Base-by-base conservation (phyloP, 495 filamentous ascomycete species). In the Xylaria acuta region DNA sequence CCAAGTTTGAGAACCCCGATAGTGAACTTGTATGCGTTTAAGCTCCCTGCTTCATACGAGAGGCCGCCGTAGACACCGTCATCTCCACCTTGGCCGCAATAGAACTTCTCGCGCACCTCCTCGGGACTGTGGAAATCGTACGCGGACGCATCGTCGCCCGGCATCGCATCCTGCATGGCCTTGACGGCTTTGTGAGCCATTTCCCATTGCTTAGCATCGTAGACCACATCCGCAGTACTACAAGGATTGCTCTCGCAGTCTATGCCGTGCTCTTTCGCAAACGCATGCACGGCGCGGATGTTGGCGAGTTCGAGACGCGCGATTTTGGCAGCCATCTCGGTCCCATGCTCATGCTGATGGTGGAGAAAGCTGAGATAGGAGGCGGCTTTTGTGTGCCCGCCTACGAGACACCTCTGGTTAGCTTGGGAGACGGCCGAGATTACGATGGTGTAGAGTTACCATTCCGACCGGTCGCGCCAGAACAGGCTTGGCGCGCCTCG, bases 1-100 rank as follows among this genome's bases (percentile, higher is more conserved):
- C 86, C 84, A 36, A 86, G 71, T 63, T 86, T 85, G 64, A 93
- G 74, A 14, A 94, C 77, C 6, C 90, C 89, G 30, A 88, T 79
- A 7, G 85, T 83, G 71, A 94, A 90, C 72, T 86, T 86, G 78
- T 93, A 93, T 6, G 89, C 86, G 74, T 86, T 89, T 49, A 94
- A 56, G 63, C 88, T 91, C 0, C 89, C 91, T 2, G 90, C 90
- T 25, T 82, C 79, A 74, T 92, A 92, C 27, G 80, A 77, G 18
- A 92, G 77, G 0, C 86, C 89, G 3, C 90, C 90, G 18, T 78
- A 79, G 11, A 84, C n/a, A n/a, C n/a, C n/a, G n/a, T n/a, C n/a
- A n/a, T n/a, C n/a, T n/a, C n/a, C 78, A n/a, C 73, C 78, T 1
- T 75, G 64, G 11, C 80, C 79, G n/a, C 81, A 81, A 69, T 79